Conservation (phyloP, 371 early-diverging fungal genomes). For the Basidiobolus meristosporus region DNA sequence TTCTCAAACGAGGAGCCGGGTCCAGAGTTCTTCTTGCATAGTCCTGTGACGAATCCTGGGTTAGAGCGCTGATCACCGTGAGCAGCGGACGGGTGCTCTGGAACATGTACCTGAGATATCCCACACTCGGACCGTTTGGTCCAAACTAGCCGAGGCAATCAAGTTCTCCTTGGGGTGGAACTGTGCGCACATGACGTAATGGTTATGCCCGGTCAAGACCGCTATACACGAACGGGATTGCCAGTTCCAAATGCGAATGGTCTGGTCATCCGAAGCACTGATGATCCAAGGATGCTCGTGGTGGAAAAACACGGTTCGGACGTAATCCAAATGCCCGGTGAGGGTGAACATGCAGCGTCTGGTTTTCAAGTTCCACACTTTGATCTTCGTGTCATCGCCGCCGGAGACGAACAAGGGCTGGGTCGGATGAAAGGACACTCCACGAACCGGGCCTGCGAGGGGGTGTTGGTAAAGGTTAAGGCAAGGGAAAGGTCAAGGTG, state of each 20-base stretch:
- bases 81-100: background rate
- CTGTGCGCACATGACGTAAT: constrained; percentile 98
- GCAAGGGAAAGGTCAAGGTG: too few species aligned
- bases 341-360: constrained; percentile 88
- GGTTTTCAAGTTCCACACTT: constrained; percentile 98
- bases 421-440: constrained; percentile 92
- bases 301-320: constrained; percentile 96
- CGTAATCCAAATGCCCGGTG: constrained; percentile 97
- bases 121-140: constrained; percentile 98
- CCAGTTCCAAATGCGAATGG: constrained; percentile 99
- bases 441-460: constrained; percentile 93
- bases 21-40: constrained; percentile 56
- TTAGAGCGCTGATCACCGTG: background rate
- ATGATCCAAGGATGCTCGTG: constrained; percentile 98
- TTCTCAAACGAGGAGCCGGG: constrained; percentile 37
- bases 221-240: constrained; percentile 96
- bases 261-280: constrained; percentile 95
- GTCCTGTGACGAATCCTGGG: constrained; percentile 18
- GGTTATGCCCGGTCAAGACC: constrained; percentile 95
- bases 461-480: too few species aligned
- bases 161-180: constrained; percentile 95
- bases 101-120: constrained; percentile 52
- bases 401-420: constrained; percentile 97
- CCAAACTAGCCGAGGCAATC: constrained; percentile 91
- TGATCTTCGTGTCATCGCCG: constrained; percentile 98